Evolutionary conservation across 352 stramenopile species (phyloP).

Genomic region (Phytophthora cactorum): DNA sequence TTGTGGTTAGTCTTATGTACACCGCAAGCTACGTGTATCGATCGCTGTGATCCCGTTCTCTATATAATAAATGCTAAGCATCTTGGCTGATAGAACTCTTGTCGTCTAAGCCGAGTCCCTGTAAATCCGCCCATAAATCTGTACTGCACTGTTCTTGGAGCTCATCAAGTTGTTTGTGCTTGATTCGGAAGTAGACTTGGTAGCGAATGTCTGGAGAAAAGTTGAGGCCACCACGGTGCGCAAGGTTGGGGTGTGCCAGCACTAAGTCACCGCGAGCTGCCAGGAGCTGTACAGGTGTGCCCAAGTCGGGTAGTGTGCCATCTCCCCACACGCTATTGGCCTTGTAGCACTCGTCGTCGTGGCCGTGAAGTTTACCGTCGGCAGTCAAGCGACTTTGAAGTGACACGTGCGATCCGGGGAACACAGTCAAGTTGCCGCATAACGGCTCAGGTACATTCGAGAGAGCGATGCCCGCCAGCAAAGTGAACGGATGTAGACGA

Average conservation of each 20-base stretch:
- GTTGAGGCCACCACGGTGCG: slow-evolving; percentile 80
- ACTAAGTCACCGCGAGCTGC: slow-evolving; percentile 67
- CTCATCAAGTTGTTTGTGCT: slow-evolving; percentile 60
- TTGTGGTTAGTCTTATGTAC: slow-evolving; percentile 27
- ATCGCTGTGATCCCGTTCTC: slow-evolving; percentile 21
- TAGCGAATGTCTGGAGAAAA: slow-evolving; percentile 85
- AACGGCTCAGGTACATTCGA: slow-evolving; percentile 69
- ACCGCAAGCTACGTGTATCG: slow-evolving; percentile 23
- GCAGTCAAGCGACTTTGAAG: slow-evolving; percentile 58
- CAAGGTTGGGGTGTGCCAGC: slow-evolving; percentile 75
- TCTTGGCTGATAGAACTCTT: slow-evolving; percentile 31
- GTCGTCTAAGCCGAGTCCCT: slow-evolving; percentile 45
- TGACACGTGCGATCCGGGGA: slow-evolving; percentile 61
- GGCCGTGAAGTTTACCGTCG: slow-evolving; percentile 60
- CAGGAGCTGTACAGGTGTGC: slow-evolving; percentile 64
- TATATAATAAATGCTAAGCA: slow-evolving; percentile 42
- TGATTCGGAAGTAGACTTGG: slow-evolving; percentile 86
- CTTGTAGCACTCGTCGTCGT: slow-evolving; percentile 65
- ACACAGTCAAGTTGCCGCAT: slow-evolving; percentile 77
- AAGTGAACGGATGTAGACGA: slow-evolving; percentile 69
- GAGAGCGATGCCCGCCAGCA: slow-evolving; percentile 72
- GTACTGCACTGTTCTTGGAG: slow-evolving; percentile 33
- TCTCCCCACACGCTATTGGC: slow-evolving; percentile 82
- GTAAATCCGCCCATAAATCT: slow-evolving; percentile 62
- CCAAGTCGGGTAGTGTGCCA: slow-evolving; percentile 71